phyloP scores from a whole-genome alignment of 352 stramenopile species.

The Phytophthora fragariae region DNA sequence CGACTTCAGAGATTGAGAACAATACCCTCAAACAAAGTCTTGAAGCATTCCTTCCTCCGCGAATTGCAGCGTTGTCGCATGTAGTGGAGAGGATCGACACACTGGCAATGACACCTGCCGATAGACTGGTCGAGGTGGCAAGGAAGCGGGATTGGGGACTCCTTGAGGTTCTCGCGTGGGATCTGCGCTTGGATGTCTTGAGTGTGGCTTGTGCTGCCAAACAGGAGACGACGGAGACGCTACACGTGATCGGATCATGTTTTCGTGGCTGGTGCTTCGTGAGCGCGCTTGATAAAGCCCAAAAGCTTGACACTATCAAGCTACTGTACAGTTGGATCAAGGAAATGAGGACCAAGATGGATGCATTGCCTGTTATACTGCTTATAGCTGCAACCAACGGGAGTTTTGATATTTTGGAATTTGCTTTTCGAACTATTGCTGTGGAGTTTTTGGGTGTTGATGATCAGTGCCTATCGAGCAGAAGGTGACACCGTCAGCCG shows the following conservation, averaged over 20 bases:
- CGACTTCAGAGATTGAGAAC: too few relatives aligned
- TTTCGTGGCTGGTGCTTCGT: not conserved
- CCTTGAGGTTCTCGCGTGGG: not conserved
- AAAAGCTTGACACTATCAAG: not conserved
- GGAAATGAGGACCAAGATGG: not conserved
- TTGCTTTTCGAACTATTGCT: not conserved
- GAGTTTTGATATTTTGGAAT: not conserved
- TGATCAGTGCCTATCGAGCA: too few relatives aligned
- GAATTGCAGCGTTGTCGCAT: not conserved
- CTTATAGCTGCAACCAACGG: not conserved
- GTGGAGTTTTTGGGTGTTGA: not conserved
- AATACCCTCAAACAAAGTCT: not conserved
- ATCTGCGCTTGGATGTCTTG: not conserved
- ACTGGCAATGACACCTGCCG: not conserved
- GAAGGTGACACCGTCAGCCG: too few relatives aligned
- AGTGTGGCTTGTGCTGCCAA: not conserved
- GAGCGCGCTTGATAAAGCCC: too few relatives aligned
- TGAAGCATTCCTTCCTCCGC: not conserved
- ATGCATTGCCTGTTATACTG: not conserved
- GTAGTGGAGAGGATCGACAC: not conserved
- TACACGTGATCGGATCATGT: not conserved
- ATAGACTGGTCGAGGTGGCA: not conserved
- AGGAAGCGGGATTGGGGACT: not conserved
- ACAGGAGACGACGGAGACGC: not conserved
- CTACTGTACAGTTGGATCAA: not conserved